phyloP scores from a whole-genome alignment of 371 early-diverging fungal genomes.

The Mortierella sp. region DNA sequence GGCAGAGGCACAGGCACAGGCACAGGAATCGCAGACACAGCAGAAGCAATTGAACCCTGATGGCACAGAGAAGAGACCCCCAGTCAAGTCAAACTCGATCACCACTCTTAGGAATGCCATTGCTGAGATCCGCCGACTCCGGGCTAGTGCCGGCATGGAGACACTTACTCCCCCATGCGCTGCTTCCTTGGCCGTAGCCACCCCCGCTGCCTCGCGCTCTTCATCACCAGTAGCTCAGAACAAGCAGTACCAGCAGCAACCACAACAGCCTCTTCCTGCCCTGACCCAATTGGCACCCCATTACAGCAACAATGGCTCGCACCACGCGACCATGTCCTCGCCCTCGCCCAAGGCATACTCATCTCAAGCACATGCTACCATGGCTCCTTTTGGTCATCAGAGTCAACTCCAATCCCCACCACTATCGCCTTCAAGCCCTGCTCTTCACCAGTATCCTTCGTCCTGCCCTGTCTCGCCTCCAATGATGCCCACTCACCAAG shows the following conservation, averaged over 20 bases:
- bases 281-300: conserved; percentile 13
- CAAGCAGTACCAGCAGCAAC: conserved; percentile 17
- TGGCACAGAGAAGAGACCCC: conserved; percentile 41
- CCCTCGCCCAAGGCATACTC: conserved; percentile 28
- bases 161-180: conserved; percentile 42
- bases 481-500: conserved; percentile 17
- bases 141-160: conserved; percentile 40
- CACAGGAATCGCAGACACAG: conserved; percentile 11
- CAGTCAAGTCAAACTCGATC: conserved; percentile 55
- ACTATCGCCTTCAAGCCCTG: conserved; percentile 48
- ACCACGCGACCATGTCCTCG: conserved; percentile 1
- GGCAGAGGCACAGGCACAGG: conserved; percentile 12
- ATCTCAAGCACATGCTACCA: conserved; percentile 11
- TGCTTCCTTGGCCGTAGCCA: conserved; percentile 29
- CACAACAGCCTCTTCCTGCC: conserved; percentile 14
- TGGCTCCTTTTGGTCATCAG: conserved; percentile 8
- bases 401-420: conserved; percentile 54
- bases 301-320: conserved; percentile 17
- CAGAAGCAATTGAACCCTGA: conserved; percentile 29
- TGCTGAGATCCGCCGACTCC: conserved; percentile 50
- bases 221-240: conserved; percentile 27
- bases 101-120: conserved; percentile 53
- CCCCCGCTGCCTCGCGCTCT: conserved; percentile 35
- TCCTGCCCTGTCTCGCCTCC: conserved; percentile 35
- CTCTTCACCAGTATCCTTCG: conserved; percentile 28